Conservation (phyloP, 305 asterid species). For the Fraxinus sp. region DNA sequence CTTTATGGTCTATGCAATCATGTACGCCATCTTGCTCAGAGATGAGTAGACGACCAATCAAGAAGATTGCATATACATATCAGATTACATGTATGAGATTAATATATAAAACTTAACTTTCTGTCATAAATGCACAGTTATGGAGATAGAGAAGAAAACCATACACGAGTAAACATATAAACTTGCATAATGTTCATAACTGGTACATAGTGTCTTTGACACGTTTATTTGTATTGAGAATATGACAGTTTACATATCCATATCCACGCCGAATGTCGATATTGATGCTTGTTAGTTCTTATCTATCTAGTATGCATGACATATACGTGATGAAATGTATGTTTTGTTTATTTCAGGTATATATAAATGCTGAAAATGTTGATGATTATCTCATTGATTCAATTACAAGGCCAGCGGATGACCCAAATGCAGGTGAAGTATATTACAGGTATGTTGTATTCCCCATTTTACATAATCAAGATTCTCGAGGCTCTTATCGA, state of each 20-base stretch:
- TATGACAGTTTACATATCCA: background rate
- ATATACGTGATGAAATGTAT: background rate
- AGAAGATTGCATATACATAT: background rate
- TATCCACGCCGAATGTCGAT: background rate
- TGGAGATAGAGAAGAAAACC: background rate
- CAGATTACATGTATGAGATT: background rate
- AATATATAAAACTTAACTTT: background rate
- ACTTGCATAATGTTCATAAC: background rate
- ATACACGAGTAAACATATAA: background rate
- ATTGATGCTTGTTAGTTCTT: background rate
- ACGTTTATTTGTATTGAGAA: background rate
- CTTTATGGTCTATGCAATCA: background rate
- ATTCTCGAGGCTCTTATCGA: background rate
- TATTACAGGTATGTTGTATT: constrained; percentile 64
- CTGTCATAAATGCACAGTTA: background rate
- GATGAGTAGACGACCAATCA: background rate
- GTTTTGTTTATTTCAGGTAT: constrained; percentile 52
- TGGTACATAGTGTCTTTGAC: background rate
- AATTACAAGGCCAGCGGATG: constrained; percentile 74
- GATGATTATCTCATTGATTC: constrained; percentile 81
- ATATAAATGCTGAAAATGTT: constrained; percentile 70
- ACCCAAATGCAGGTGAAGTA: constrained; percentile 91
- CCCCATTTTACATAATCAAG: background rate
- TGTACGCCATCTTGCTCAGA: background rate
- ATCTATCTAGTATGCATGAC: background rate